These are phyloP conservation scores for Cercophora samala DNA, from an alignment of 495 filamentous ascomycete genomes.

Conservation along the genomic window DNA sequence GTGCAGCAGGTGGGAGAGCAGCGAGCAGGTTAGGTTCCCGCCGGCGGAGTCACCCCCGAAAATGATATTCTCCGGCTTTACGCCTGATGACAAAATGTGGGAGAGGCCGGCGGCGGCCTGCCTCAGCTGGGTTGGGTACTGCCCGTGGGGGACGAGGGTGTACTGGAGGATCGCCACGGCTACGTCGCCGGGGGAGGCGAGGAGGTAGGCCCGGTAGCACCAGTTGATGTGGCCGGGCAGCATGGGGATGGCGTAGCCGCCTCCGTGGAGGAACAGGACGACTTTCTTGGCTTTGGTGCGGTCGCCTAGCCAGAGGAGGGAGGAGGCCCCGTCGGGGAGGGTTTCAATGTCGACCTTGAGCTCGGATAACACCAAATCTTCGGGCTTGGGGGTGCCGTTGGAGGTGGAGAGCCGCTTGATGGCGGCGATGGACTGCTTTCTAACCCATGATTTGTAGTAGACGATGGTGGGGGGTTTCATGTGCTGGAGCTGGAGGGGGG, in stretches of 20 bases:
- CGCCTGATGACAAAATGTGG: conserved; percentile 23
- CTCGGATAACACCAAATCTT: neutral
- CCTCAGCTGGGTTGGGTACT: conserved; percentile 29
- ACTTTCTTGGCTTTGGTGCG: conserved; percentile 30
- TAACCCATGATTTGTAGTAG: conserved; percentile 22
- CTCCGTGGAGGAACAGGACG: conserved; percentile 38
- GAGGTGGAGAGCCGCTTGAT: conserved; percentile 7
- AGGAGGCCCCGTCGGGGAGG: conserved; percentile 22
- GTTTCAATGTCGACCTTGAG: conserved; percentile 17
- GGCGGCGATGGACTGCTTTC: conserved; percentile 6
- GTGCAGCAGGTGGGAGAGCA: conserved; percentile 30
- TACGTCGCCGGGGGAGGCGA: conserved; percentile 24
- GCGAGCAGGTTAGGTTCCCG: conserved; percentile 29
- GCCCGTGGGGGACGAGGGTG: conserved; percentile 27
- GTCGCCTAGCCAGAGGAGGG: conserved; percentile 35
- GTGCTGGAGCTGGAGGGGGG: conserved; percentile 21
- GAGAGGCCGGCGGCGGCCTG: conserved; percentile 31
- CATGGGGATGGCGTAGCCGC: conserved; percentile 30
- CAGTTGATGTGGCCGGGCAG: conserved; percentile 28
- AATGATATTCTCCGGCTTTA: conserved; percentile 25
- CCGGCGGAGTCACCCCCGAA: conserved; percentile 37
- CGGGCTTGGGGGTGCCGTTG: neutral
- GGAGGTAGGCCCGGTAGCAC: conserved; percentile 29
- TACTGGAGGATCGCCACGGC: conserved; percentile 37
- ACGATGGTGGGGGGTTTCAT: conserved; percentile 12